Percentiles rank a stretch among this genome's conserved stretches.
These are phyloP conservation scores for Chloroidium sp. DNA, from an alignment of 163 green algal genomes.

Conservation along the genomic window DNA sequence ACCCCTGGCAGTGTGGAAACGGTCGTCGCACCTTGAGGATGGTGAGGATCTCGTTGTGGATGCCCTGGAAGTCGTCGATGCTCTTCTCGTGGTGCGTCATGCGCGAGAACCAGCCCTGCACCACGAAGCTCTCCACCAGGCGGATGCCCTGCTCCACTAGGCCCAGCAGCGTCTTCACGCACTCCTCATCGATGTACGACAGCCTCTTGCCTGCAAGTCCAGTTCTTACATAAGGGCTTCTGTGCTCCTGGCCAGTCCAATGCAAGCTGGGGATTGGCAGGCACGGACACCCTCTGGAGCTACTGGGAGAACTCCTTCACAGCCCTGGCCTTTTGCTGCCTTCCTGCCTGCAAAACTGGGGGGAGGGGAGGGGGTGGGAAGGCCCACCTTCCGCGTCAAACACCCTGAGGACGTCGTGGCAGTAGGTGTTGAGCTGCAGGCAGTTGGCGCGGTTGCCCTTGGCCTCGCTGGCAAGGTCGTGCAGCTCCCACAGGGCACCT, in stretches of 20 bases:
- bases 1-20: neutral
- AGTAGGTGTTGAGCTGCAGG: constrained; percentile 21
- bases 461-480: constrained; percentile 10
- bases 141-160: constrained; percentile 21
- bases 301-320: too few relatives aligned
- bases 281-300: neutral
- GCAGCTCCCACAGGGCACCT: constrained; percentile 26
- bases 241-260: too few relatives aligned
- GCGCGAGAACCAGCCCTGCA: constrained; percentile 41
- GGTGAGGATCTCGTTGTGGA: constrained; percentile 26
- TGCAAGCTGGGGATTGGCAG: neutral
- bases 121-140: constrained; percentile 26
- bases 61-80: constrained; percentile 27
- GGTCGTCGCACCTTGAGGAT: constrained; percentile 18
- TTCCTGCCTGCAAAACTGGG: too few relatives aligned
- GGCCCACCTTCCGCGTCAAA: constrained; percentile 31
- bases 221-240: too few relatives aligned
- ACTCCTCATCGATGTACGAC: neutral
- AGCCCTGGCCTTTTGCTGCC: too few relatives aligned
- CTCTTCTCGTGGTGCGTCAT: constrained; percentile 29
- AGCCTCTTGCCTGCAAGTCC: constrained; percentile 13
- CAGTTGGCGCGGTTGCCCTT: constrained; percentile 33
- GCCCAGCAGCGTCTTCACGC: constrained; percentile 21
- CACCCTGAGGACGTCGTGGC: constrained; percentile 31
- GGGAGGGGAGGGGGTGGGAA: neutral